Evolutionary conservation across 2,329 filamentous ascomycete genomes (phyloP).

Genomic region (Onygena corvina): DNA sequence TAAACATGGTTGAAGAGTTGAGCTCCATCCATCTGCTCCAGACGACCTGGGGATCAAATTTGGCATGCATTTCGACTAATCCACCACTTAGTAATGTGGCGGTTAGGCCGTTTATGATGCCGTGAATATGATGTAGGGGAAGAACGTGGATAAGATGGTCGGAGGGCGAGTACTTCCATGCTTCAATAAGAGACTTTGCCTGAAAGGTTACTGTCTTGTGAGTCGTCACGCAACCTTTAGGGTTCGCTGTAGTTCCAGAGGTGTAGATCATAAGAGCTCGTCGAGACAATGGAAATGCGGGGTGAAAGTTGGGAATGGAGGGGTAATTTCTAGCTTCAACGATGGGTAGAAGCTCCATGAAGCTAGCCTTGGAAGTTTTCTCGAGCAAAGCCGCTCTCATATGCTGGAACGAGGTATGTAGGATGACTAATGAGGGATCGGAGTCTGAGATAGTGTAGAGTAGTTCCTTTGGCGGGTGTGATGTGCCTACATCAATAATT

Average conservation of each 20-base stretch:
- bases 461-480: conserved; percentile 33
- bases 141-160: conserved; percentile 41
- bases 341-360: conserved; percentile 23
- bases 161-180: conserved; percentile 31
- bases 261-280: conserved; percentile 35
- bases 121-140: conserved; percentile 41
- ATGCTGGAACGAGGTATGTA: conserved; percentile 31
- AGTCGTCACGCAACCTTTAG: conserved; percentile 35
- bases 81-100: conserved; percentile 37
- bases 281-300: conserved; percentile 21
- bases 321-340: conserved; percentile 14
- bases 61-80: conserved; percentile 38
- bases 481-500: conserved; percentile 24
- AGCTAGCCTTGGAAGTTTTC: conserved; percentile 20
- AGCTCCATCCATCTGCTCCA: conserved; percentile 37
- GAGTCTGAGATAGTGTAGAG: conserved; percentile 34
- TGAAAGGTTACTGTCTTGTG: conserved; percentile 31
- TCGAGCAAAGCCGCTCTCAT: conserved; percentile 25
- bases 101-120: conserved; percentile 40
- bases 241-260: conserved; percentile 31
- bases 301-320: conserved; percentile 25
- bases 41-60: conserved; percentile 35
- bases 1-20: conserved; percentile 38
- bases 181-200: conserved; percentile 23
- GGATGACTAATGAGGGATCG: conserved; percentile 31